Evolutionary conservation across 1,284 basidiomycete genomes (phyloP).

Genomic region (Fomes fomentarius): DNA sequence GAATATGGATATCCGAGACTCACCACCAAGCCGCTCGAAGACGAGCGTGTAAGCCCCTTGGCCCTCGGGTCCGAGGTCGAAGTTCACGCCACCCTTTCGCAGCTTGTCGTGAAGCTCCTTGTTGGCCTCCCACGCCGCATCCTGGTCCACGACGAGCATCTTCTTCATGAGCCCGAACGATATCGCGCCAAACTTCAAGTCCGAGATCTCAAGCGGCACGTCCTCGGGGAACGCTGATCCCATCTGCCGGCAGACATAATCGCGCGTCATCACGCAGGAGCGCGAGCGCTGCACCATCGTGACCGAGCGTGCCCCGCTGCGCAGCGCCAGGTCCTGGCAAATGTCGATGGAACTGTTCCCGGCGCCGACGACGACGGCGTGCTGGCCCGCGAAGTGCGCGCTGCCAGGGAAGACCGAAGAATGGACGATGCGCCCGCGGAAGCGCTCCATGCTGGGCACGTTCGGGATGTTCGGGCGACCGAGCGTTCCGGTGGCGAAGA

Average conservation of each 20-base stretch:
- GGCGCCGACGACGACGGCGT: slow-evolving; percentile 52
- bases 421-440: slow-evolving; percentile 48
- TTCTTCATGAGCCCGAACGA: slow-evolving; percentile 45
- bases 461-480: slow-evolving; percentile 52
- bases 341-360: slow-evolving; percentile 51
- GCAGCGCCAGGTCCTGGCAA: slow-evolving; percentile 44
- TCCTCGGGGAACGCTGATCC: slow-evolving; percentile 42
- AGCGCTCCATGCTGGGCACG: slow-evolving; percentile 41
- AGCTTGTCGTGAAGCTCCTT: slow-evolving; percentile 59
- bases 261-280: slow-evolving; percentile 31
- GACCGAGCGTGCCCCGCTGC: slow-evolving; percentile 38
- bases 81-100: slow-evolving; percentile 57
- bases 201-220: slow-evolving; percentile 44
- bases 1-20: neutral
- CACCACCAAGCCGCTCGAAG: slow-evolving; percentile 27
- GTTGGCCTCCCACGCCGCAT: slow-evolving; percentile 28
- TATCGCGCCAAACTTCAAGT: slow-evolving; percentile 46
- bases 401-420: slow-evolving; percentile 44
- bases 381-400: slow-evolving; percentile 44
- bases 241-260: slow-evolving; percentile 30
- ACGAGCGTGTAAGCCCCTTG: slow-evolving; percentile 50
- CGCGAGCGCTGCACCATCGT: slow-evolving; percentile 35
- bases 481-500: slow-evolving; percentile 66
- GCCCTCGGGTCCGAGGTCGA: slow-evolving; percentile 56
- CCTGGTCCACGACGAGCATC: slow-evolving; percentile 36